These are phyloP conservation scores for Hymenoscyphus scutula DNA, from an alignment of 2,329 filamentous ascomycete genomes.

Conservation along the genomic window DNA sequence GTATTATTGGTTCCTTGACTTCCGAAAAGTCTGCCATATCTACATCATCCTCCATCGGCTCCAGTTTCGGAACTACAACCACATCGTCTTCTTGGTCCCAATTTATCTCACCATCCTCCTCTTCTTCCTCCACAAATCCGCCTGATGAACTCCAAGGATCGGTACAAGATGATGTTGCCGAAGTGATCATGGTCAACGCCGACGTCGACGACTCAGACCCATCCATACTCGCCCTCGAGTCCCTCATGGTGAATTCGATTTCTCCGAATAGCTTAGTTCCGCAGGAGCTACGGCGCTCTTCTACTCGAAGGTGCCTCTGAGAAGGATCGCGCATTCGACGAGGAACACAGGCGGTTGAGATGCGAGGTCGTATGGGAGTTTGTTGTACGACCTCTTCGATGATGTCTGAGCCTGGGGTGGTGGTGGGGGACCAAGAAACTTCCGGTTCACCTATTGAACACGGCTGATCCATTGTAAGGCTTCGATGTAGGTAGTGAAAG, in stretches of 20 bases:
- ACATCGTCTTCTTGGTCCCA: slow-evolving; percentile 40
- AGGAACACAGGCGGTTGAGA: slow-evolving; percentile 11
- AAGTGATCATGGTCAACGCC: slow-evolving; percentile 31
- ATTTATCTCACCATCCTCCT: slow-evolving; percentile 34
- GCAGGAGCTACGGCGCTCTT: slow-evolving; percentile 15
- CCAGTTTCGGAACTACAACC: slow-evolving; percentile 52
- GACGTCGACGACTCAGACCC: slow-evolving; percentile 30
- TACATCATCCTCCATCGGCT: slow-evolving; percentile 51
- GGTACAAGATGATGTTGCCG: slow-evolving; percentile 29
- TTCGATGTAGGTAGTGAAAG: slow-evolving; percentile 10
- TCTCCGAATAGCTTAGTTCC: slow-evolving; percentile 20
- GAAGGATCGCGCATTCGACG: slow-evolving; percentile 21
- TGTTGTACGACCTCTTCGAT: slow-evolving; percentile 28
- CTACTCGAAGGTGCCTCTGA: slow-evolving; percentile 20
- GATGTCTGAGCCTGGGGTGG: slow-evolving; percentile 26
- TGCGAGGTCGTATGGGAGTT: slow-evolving; percentile 14
- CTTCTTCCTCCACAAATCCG: slow-evolving; percentile 30
- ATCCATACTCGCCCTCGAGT: slow-evolving; percentile 32
- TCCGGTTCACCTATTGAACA: slow-evolving; percentile 21
- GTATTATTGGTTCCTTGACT: slow-evolving; percentile 39
- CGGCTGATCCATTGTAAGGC: slow-evolving; percentile 24
- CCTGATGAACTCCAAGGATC: slow-evolving; percentile 34
- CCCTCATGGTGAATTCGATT: slow-evolving; percentile 23
- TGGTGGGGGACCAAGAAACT: slow-evolving; percentile 24
- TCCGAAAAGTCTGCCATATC: slow-evolving; percentile 53